Base-by-base conservation (phyloP, 139 green algal species). In the Astrephomene gubernaculifera region DNA sequence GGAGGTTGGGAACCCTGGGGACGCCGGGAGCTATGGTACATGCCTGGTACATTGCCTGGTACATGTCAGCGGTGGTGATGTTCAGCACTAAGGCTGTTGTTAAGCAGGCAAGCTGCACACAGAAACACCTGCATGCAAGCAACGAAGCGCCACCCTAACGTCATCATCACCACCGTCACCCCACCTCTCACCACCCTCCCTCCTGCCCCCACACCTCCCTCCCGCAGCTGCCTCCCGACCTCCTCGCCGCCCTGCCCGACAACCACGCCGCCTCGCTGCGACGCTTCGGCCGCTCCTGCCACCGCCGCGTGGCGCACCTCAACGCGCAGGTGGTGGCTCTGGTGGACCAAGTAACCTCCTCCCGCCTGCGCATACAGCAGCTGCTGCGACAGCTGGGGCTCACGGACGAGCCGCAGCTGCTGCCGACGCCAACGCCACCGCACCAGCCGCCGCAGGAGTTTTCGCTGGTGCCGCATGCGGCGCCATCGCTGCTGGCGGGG, bases 231-330 rank as follows among this genome's bases (percentile, higher is more conserved):
- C 79, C 79, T 0, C 1, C 43, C 31, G 79, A 85, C 31, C 24
- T 85, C 8, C 31, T 68, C 33, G 33, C 33, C 4, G 5, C 53
- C 43, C 44, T 85, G 19, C 38, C 79, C 2, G 44, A 49, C 9
- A 64, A 17, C 22, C 79, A 75, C 21, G 57, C 36, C 24, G 79
- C 63, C 25, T 29, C 79, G 9, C 79, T 85, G 63, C 63, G 45
- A 8, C 79, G 79, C 44, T 85, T 85, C 64, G 24, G 33, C 29
- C 79, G 79, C 79, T 39, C 43, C 44, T 75, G 63, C 41, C 79
- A 85, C 79, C 79, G 79, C 44, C 79, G 64, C 19, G 64, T 86
- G 4, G 54, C 52, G 0, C 45, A 81, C 81, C 81, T 81, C 70
- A 81, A 63, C 81, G 5, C 57, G 2, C 71, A 87, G 45, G 60